A percentile compares a stretch with the other conserved stretches of the same genome.
Conservation (phyloP, 2,329 filamentous ascomycete genomes). For the Ampelomyces quisqualis region DNA sequence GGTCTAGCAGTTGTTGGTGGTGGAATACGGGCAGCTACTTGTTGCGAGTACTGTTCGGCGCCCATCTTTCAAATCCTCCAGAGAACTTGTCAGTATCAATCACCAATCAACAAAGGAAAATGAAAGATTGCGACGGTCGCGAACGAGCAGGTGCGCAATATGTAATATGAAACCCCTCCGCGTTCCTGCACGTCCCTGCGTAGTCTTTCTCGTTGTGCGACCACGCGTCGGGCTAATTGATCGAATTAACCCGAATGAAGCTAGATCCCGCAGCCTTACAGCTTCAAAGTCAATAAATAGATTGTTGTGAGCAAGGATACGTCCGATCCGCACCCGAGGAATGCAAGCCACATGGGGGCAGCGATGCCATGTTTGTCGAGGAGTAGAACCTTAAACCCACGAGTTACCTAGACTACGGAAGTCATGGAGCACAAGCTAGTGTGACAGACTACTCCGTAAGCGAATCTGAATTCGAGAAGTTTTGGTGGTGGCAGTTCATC, state of each 20-base stretch:
- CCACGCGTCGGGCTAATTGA: slow-evolving; percentile 11
- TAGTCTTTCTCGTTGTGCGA: slow-evolving; percentile 12
- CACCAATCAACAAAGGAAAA: no score
- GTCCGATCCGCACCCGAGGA: not conserved
- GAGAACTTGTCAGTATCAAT: no score
- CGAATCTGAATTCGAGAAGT: no score
- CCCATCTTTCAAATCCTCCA: slow-evolving; percentile 10
- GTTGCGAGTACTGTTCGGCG: slow-evolving; percentile 5
- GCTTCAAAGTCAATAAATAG: slow-evolving; percentile 14
- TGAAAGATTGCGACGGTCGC: not conserved
- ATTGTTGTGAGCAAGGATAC: slow-evolving; percentile 4
- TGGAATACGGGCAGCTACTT: slow-evolving; percentile 4
- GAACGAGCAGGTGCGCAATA: not conserved
- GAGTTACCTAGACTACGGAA: no score
- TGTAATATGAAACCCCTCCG: slow-evolving; percentile 7
- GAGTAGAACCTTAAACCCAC: no score
- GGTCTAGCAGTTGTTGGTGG: no score
- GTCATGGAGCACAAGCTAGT: no score
- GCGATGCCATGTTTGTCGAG: no score
- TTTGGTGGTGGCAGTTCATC: no score
- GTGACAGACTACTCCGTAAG: no score
- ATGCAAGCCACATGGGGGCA: slow-evolving; percentile 1
- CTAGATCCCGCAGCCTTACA: slow-evolving; percentile 15
- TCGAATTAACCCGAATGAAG: slow-evolving; percentile 13
- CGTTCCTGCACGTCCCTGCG: slow-evolving; percentile 10